These are phyloP conservation scores for Vitis riparia DNA, from an alignment of 164 flowering plant species.

Conservation along the genomic window DNA sequence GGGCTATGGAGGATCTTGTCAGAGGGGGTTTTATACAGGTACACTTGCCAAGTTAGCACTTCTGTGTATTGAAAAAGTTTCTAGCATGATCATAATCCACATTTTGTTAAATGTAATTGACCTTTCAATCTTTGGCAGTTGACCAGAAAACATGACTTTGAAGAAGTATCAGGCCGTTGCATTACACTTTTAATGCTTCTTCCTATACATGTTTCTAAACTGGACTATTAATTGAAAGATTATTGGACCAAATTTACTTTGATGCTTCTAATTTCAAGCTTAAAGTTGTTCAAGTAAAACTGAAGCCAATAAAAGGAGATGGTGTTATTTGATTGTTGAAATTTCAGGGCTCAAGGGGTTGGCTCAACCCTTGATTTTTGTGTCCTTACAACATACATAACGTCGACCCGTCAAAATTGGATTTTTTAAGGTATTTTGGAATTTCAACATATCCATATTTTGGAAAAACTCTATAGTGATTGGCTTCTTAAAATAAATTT, in stretches of 20 bases:
- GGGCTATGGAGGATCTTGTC: conserved; percentile 91
- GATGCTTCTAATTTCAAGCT: no score
- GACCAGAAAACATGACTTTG: neutral
- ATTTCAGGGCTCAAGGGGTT: no score
- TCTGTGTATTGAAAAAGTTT: neutral
- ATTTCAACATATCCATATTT: no score
- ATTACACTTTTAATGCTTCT: neutral
- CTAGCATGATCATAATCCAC: neutral
- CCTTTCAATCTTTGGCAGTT: neutral
- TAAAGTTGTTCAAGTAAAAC: no score
- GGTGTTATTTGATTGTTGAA: no score
- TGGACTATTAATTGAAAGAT: neutral
- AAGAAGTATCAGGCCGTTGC: neutral
- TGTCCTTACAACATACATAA: no score
- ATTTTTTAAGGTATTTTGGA: no score
- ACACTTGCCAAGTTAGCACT: neutral
- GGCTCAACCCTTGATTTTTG: no score
- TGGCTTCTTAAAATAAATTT: no score
- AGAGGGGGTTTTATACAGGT: conserved; percentile 88
- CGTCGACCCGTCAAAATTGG: no score
- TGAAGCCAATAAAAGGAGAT: no score
- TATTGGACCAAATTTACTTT: neutral
- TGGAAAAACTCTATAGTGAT: no score
- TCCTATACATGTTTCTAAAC: neutral
- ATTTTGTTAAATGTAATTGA: neutral